phyloP scores from a whole-genome alignment of 129 eudicot genomes.

The Pulicaria dysenterica region DNA sequence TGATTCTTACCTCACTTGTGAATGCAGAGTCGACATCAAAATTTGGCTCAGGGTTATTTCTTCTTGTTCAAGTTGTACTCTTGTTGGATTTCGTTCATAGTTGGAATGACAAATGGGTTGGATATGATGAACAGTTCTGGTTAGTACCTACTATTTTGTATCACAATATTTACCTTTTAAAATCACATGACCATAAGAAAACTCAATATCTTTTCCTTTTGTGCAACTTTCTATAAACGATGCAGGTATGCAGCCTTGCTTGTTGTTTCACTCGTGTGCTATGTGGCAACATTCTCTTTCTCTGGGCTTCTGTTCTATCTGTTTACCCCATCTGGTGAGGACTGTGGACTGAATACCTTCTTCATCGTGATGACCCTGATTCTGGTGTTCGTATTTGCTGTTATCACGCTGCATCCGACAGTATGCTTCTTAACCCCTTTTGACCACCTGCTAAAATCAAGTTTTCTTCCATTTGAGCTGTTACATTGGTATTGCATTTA shows the following conservation, averaged over 20 bases:
- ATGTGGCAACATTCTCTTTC: slow-evolving; percentile 69
- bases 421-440: slow-evolving; percentile 51
- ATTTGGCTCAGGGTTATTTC: slow-evolving; percentile 93
- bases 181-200: no score
- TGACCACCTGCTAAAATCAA: slow-evolving; percentile 4
- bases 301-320: slow-evolving; percentile 78
- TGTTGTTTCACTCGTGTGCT: slow-evolving; percentile 85
- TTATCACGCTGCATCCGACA: slow-evolving; percentile 79
- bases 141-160: slow-evolving; percentile 28
- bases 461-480: not conserved
- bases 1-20: slow-evolving; percentile 15
- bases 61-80: slow-evolving; percentile 96
- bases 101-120: slow-evolving; percentile 99
- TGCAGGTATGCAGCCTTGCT: slow-evolving; percentile 90
- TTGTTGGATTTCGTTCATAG: slow-evolving; percentile 95
- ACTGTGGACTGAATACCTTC: slow-evolving; percentile 91
- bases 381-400: slow-evolving; percentile 74
- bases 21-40: slow-evolving; percentile 82
- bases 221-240: not conserved
- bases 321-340: slow-evolving; percentile 87
- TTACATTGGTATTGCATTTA: not conserved
- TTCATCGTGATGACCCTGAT: slow-evolving; percentile 81
- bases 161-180: not conserved
- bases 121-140: slow-evolving; percentile 96
- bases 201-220: not conserved